phyloP scores from a whole-genome alignment of 164 flowering plant genomes.

The Vitis cinerea region DNA sequence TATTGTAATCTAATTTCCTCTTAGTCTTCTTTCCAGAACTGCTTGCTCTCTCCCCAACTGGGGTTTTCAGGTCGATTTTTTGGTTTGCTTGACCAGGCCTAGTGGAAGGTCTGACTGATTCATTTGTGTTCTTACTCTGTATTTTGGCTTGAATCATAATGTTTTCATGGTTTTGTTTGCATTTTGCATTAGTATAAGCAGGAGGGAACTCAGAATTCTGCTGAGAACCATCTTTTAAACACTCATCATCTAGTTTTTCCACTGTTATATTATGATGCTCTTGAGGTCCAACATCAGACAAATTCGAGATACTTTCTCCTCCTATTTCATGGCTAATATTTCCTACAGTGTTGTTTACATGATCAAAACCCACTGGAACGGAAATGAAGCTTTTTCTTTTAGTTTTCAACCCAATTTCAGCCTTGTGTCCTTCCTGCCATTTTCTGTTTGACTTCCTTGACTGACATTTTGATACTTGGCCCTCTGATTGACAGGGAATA shows the following conservation, averaged over 20 bases:
- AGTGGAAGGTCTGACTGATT: too few relatives aligned
- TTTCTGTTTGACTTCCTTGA: not conserved
- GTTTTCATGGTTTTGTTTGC: not conserved
- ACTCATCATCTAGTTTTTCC: not conserved
- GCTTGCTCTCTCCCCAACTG: slow-evolving; percentile 8
- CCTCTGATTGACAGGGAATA: not conserved
- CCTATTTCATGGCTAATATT: slow-evolving; percentile 5
- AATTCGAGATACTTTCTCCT: not conserved
- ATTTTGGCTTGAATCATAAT: not conserved
- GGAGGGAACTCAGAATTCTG: not conserved
- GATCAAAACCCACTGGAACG: not conserved
- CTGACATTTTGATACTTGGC: not conserved
- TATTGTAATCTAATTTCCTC: slow-evolving; percentile 17
- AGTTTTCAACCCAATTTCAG: not conserved
- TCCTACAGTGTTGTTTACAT: not conserved
- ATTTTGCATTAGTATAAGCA: not conserved
- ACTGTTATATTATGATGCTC: not conserved
- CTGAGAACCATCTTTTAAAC: not conserved
- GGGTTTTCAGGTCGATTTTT: not conserved
- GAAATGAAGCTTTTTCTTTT: not conserved
- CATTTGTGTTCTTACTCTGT: not conserved
- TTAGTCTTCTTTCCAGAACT: slow-evolving; percentile 8
- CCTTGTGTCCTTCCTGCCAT: not conserved
- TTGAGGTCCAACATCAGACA: slow-evolving; percentile 1
- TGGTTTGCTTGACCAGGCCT: too few relatives aligned